Percentiles rank a stretch among this genome's conserved stretches.
Evolutionary conservation across 768 basidiomycete species (phyloP).

Genomic region (Hygrocybe coccinea): DNA sequence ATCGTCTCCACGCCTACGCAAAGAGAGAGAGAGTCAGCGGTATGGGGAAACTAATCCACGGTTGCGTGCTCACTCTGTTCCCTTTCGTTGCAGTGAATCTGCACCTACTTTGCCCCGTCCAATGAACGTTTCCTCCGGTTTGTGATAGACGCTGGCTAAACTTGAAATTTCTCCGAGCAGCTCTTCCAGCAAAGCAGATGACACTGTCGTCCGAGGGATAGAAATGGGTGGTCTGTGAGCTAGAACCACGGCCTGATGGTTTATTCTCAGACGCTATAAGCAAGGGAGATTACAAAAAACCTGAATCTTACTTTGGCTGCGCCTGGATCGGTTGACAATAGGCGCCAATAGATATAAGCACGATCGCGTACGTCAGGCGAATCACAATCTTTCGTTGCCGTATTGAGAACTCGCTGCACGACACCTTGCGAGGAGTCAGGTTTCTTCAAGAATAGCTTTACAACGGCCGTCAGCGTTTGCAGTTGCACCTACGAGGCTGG

Average conservation of each 20-base stretch:
- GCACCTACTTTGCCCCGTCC: conserved; percentile 86
- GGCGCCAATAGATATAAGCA: conserved; percentile 97
- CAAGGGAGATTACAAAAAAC: background rate
- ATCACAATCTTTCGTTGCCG: conserved; percentile 96
- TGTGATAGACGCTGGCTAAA: conserved; percentile 94
- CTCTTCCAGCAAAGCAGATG: conserved; percentile 84
- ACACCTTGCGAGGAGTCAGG: conserved; percentile 89
- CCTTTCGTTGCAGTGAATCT: conserved; percentile 67
- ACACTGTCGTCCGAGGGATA: conserved; percentile 85
- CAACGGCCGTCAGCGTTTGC: conserved; percentile 87
- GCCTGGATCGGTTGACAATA: conserved; percentile 89
- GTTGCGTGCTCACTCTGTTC: conserved; percentile 57
- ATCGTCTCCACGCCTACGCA: conserved; percentile 56
- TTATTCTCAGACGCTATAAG: background rate
- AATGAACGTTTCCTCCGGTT: conserved; percentile 92
- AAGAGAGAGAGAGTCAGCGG: background rate
- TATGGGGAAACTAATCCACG: no score
- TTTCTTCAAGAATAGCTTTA: conserved; percentile 93
- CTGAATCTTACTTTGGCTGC: conserved; percentile 75
- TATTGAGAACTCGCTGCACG: conserved; percentile 87
- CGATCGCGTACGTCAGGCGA: conserved; percentile 94
- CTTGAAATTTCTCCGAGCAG: conserved; percentile 84
- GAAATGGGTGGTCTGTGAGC: conserved; percentile 91
- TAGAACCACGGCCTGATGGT: conserved; percentile 68
- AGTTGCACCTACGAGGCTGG: conserved; percentile 52